Percentiles rank a stretch among this genome's conserved stretches.
Evolutionary conservation across 2,329 filamentous ascomycete species (phyloP).

Genomic region (Pseudonectria foliicola): DNA sequence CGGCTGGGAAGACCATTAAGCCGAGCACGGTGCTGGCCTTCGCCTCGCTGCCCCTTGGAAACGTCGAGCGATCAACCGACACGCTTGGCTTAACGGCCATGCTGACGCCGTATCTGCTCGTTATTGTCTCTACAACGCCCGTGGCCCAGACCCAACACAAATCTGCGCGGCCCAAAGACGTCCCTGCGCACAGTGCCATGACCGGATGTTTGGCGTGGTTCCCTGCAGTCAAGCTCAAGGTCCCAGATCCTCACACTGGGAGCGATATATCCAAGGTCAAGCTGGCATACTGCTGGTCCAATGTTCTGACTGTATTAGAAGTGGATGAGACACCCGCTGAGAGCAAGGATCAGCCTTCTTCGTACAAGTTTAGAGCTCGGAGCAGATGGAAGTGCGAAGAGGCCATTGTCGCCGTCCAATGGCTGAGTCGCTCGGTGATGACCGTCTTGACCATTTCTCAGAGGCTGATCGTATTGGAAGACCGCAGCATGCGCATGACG

Average conservation of each 20-base stretch:
- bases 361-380: constrained; percentile 70
- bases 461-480: constrained; percentile 84
- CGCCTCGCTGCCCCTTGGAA: constrained; percentile 84
- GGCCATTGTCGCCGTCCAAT: constrained; percentile 92
- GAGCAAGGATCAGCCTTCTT: constrained; percentile 70
- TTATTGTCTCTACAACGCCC: constrained; percentile 95
- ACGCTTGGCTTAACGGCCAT: constrained; percentile 86
- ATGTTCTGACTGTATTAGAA: constrained; percentile 89
- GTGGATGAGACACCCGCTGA: constrained; percentile 64
- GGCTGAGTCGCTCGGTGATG: constrained; percentile 89
- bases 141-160: constrained; percentile 96
- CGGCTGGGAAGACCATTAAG: constrained; percentile 63
- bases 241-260: constrained; percentile 57
- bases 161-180: constrained; percentile 80
- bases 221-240: constrained; percentile 86
- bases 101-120: constrained; percentile 88
- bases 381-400: constrained; percentile 92
- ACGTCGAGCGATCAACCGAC: constrained; percentile 83
- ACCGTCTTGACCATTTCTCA: constrained; percentile 92
- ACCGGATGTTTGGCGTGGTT: constrained; percentile 97
- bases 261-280: constrained; percentile 73
- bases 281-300: constrained; percentile 97
- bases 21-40: constrained; percentile 94
- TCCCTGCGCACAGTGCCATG: constrained; percentile 82
- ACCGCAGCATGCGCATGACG: constrained; percentile 80